Percentiles rank a stretch among this genome's conserved stretches.
Conservation (phyloP, 768 basidiomycete species). For the Tricholoma furcatifolium region DNA sequence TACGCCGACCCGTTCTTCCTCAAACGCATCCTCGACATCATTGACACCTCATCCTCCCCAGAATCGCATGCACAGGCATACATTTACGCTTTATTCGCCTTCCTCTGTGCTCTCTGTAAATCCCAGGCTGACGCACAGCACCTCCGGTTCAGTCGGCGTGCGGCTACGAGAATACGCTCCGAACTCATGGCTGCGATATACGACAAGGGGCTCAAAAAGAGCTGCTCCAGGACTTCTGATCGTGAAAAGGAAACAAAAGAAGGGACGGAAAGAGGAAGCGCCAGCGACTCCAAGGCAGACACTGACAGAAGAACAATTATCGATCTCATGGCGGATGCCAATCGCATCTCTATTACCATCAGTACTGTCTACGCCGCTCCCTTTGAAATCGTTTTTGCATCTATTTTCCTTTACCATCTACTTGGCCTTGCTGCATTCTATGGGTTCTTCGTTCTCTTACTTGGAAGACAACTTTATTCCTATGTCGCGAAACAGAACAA, state of each 20-base stretch:
- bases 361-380: conserved; percentile 76
- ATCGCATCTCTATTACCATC: conserved; percentile 47
- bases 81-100: conserved; percentile 76
- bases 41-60: conserved; percentile 40
- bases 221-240: conserved; percentile 75
- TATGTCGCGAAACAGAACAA: conserved; percentile 58
- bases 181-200: conserved; percentile 90
- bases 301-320: conserved; percentile 91
- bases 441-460: conserved; percentile 65
- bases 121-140: conserved; percentile 71
- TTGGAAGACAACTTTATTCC: conserved; percentile 75
- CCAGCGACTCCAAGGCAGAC: conserved; percentile 67
- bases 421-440: conserved; percentile 73
- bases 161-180: conserved; percentile 64
- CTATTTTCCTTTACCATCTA: conserved; percentile 72
- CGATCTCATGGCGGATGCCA: conserved; percentile 83
- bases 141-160: conserved; percentile 79
- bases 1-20: conserved; percentile 86
- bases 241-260: conserved; percentile 36
- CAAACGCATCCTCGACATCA: conserved; percentile 63
- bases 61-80: conserved; percentile 32
- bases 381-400: conserved; percentile 74
- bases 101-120: conserved; percentile 59
- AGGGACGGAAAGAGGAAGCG: too few species aligned
- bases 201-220: conserved; percentile 83